Evolutionary conservation across 805 yeast genomes (phyloP).

Genomic region (Cephaloascus fragrans): DNA sequence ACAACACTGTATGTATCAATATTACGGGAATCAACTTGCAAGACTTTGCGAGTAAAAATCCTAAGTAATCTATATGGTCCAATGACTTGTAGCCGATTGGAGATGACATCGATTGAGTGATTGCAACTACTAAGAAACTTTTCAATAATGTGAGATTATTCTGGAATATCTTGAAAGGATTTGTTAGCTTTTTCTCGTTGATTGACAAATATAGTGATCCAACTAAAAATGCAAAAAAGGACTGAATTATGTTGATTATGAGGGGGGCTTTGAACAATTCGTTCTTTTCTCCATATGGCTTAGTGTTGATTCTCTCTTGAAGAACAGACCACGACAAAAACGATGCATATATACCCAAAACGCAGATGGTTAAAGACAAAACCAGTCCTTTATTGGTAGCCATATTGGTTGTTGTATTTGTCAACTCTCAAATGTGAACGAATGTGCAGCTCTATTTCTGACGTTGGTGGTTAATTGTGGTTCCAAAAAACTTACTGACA

Average conservation of each 20-base stretch:
- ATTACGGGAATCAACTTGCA: slow-evolving; percentile 94
- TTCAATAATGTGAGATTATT: slow-evolving; percentile 4
- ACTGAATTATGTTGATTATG: slow-evolving; percentile 68
- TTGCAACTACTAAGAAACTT: slow-evolving; percentile 43
- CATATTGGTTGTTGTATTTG: too few species aligned
- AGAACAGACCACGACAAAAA: slow-evolving; percentile 88
- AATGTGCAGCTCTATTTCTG: too few species aligned
- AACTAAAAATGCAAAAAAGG: slow-evolving; percentile 57
- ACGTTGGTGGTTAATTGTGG: too few species aligned
- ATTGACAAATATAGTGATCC: slow-evolving; percentile 51
- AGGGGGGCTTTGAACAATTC: slow-evolving; percentile 66
- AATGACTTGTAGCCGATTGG: slow-evolving; percentile 78
- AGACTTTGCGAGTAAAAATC: slow-evolving; percentile 79
- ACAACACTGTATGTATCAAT: slow-evolving; percentile 65
- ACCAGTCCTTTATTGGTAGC: slow-evolving; percentile 1
- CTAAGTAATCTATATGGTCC: slow-evolving; percentile 76
- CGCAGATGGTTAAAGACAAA: slow-evolving; percentile 20
- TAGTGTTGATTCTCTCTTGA: slow-evolving; percentile 80
- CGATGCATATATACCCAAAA: slow-evolving; percentile 70
- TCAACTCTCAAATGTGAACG: too few species aligned
- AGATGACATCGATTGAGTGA: slow-evolving; percentile 71
- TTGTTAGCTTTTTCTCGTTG: slow-evolving; percentile 16
- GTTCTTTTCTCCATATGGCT: slow-evolving; percentile 51
- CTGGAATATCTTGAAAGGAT: slow-evolving; percentile 20
- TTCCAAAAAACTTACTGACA: too few species aligned